These are phyloP conservation scores for Starmera dryadoides DNA, from an alignment of 805 yeast genomes.

Conservation along the genomic window DNA sequence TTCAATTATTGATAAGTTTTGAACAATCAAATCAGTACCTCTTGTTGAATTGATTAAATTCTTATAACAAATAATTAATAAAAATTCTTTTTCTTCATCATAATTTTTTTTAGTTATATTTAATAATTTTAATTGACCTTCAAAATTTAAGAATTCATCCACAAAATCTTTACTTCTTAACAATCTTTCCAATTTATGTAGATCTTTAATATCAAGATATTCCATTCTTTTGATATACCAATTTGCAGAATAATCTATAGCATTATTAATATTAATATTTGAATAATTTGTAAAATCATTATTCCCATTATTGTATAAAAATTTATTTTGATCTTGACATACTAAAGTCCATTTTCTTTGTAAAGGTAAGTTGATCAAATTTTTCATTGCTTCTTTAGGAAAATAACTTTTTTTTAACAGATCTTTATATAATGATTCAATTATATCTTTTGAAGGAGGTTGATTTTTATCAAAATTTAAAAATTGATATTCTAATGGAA, in stretches of 20 bases:
- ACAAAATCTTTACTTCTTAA: conserved; percentile 18
- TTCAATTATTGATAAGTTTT: conserved; percentile 12
- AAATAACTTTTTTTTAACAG: conserved; percentile 15
- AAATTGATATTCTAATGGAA: conserved; percentile 14
- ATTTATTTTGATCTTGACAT: conserved; percentile 16
- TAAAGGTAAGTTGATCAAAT: conserved; percentile 9
- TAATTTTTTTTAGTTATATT: conserved; percentile 35
- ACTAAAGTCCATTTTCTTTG: conserved; percentile 20
- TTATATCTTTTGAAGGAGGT: conserved; percentile 19
- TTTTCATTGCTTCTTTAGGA: conserved; percentile 13
- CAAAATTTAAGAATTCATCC: conserved; percentile 35
- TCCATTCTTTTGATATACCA: conserved; percentile 15
- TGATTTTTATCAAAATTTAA: conserved; percentile 19
- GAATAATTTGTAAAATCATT: not conserved
- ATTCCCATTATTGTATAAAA: not conserved
- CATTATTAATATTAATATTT: not conserved
- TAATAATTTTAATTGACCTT: conserved; percentile 45
- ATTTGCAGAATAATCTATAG: conserved; percentile 6
- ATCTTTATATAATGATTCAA: conserved; percentile 13
- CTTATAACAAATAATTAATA: conserved; percentile 43
- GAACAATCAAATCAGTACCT: conserved; percentile 20
- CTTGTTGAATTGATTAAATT: conserved; percentile 32
- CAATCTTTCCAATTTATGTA: conserved; percentile 17
- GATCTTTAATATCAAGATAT: conserved; percentile 9
- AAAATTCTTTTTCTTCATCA: conserved; percentile 43